Base-by-base conservation (phyloP, 2,329 filamentous ascomycete species). In the Ascochyta fabae region DNA sequence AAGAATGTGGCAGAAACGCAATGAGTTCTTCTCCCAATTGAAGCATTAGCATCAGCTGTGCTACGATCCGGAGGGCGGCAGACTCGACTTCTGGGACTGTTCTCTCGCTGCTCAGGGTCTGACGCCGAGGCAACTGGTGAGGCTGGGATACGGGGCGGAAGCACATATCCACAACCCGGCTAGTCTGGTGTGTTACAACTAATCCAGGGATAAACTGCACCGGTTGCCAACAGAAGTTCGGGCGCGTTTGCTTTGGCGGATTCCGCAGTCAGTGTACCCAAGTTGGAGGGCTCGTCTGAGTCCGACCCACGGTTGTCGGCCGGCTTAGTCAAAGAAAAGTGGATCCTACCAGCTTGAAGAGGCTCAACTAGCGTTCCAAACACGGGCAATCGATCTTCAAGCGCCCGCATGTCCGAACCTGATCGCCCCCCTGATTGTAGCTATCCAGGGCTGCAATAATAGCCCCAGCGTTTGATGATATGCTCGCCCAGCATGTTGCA, bases 401-500 rank as follows among this genome's bases (percentile, higher is more conserved):
- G 51, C 22, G 45, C 40, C 51, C 51, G 51, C 16, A 16, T 19
- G 15, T 22, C 27, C 41, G 27, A 38, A 23, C 40, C 3, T 50
- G 46, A 33, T 46, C 41, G 31, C 41, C 31, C 45, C 46, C 53
- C 36, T 50, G 53, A 47, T 16, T 46, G 36, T 45, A 31, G 45
- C 52, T 29, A 29, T 26, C 35, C 52, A 55, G 45, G 36, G 19
- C 27, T 6, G 34, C 41, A 31, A 35, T 31, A 42, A 35, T 36
- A 42, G 41, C 41, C 41, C 50, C 47, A 47, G 45, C 46, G 41
- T 50, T 42, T 50, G 36, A 42, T 16, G 16, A 51, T 23, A 33
- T 56, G 42, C 33, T 56, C 53, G 53, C 53, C 53, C 47, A 47
- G 36, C 38, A 31, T 45, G 40, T 27, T 35, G 16, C 43, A 52